phyloP scores from a whole-genome alignment of 1,284 basidiomycete genomes.

The Bondarzewia mesenterica region DNA sequence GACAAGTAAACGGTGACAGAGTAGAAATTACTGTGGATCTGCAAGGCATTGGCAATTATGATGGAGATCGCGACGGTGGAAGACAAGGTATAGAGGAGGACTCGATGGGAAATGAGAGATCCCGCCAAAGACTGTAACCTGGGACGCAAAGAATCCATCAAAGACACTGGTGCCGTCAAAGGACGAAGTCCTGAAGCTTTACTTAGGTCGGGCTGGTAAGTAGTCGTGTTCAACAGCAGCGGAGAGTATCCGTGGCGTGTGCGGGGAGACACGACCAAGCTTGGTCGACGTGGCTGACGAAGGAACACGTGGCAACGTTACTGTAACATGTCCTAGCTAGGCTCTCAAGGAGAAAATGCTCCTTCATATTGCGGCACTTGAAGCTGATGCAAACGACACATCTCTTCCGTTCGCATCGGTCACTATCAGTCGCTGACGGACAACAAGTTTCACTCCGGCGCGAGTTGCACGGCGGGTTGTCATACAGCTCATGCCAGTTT shows the following conservation, averaged over 20 bases:
- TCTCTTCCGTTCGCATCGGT: not conserved
- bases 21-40: constrained; percentile 89
- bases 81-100: constrained; percentile 61
- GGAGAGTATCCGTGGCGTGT: not conserved
- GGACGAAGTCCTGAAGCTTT: not conserved
- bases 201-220: too few relatives aligned
- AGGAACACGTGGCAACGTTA: not conserved
- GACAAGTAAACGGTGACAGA: constrained; percentile 89
- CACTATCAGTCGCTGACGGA: too few relatives aligned
- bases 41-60: constrained; percentile 73
- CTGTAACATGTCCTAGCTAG: too few relatives aligned
- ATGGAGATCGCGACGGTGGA: constrained; percentile 67
- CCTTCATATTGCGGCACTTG: too few relatives aligned
- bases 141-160: constrained; percentile 32
- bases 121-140: constrained; percentile 34
- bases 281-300: constrained; percentile 1
- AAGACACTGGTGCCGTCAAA: not conserved
- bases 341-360: too few relatives aligned
- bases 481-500: too few relatives aligned
- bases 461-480: not conserved
- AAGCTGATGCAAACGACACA: too few relatives aligned
- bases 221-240: too few relatives aligned
- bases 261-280: not conserved
- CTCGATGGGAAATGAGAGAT: constrained; percentile 50
- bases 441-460: too few relatives aligned